phyloP scores from a whole-genome alignment of 352 stramenopile genomes.

The Pythium plurisporium region DNA sequence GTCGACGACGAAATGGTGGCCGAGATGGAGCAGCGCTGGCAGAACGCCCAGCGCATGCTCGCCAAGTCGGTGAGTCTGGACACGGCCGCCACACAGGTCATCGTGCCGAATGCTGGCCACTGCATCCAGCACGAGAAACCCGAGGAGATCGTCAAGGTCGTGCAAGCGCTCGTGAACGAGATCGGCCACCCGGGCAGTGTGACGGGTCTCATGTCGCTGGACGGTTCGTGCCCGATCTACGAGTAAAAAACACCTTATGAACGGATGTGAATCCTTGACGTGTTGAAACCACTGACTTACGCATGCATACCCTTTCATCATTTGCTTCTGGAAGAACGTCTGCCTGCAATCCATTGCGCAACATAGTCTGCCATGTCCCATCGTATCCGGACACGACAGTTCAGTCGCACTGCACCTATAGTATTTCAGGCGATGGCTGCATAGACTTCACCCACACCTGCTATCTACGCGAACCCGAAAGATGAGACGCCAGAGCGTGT shows the following conservation, averaged over 20 bases:
- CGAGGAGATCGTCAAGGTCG: slow-evolving; percentile 45
- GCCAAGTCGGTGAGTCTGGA: slow-evolving; percentile 36
- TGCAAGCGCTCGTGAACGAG: slow-evolving; percentile 52
- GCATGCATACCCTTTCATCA: too few relatives aligned
- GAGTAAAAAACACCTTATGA: background rate
- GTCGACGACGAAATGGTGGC: slow-evolving; percentile 36
- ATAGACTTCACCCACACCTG: too few relatives aligned
- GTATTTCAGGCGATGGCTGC: too few relatives aligned
- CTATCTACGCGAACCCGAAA: too few relatives aligned
- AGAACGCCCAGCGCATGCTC: slow-evolving; percentile 49
- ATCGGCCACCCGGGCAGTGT: slow-evolving; percentile 1
- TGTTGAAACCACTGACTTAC: too few relatives aligned
- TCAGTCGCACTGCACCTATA: too few relatives aligned
- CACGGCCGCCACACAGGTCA: slow-evolving; percentile 36
- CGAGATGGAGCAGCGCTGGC: slow-evolving; percentile 63
- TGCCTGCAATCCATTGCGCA: too few relatives aligned
- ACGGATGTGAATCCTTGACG: too few relatives aligned
- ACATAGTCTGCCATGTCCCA: too few relatives aligned
- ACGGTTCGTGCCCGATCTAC: slow-evolving; percentile 12
- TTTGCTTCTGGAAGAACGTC: too few relatives aligned
- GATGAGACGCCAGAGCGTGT: too few relatives aligned
- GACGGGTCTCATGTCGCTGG: slow-evolving; percentile 5
- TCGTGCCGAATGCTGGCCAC: slow-evolving; percentile 53
- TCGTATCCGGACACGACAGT: too few relatives aligned
- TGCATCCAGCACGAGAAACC: slow-evolving; percentile 74